A percentile compares a stretch with the other conserved stretches of the same genome.
These are phyloP conservation scores for Ramaria sp. DNA, from an alignment of 768 basidiomycete genomes.

Conservation along the genomic window DNA sequence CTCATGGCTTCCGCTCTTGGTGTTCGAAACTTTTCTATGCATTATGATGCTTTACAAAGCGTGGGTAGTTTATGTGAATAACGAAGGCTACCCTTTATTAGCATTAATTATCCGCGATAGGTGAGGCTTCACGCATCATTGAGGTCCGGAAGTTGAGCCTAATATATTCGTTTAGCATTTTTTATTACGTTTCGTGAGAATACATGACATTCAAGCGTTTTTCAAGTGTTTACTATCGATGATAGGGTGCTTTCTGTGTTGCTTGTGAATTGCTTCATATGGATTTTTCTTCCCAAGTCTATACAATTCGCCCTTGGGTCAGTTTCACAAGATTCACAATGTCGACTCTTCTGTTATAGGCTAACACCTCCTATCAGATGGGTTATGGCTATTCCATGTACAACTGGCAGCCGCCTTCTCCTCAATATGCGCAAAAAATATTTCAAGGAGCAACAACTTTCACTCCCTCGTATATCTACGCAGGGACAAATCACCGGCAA, in stretches of 20 bases:
- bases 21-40: constrained; percentile 43
- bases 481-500: too few species aligned
- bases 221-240: neutral
- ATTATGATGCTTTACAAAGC: constrained; percentile 38
- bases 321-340: too few species aligned
- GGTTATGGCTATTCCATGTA: constrained; percentile 46
- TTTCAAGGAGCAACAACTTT: neutral
- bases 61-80: constrained; percentile 27
- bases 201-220: neutral
- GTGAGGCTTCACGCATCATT: neutral
- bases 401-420: constrained; percentile 44
- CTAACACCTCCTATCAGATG: constrained; percentile 11
- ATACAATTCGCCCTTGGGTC: neutral
- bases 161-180: neutral
- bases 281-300: neutral
- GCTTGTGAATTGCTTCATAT: neutral
- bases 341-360: too few species aligned
- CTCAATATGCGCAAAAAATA: constrained; percentile 35
- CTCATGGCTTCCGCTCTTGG: constrained; percentile 48
- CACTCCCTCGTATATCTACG: too few species aligned
- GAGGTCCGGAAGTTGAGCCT: neutral
- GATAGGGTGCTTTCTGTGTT: neutral
- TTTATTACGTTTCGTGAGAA: neutral
- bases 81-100: neutral
- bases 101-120: neutral